Evolutionary conservation across 2,329 filamentous ascomycete species (phyloP).

Genomic region (Neurospora crassa): DNA sequence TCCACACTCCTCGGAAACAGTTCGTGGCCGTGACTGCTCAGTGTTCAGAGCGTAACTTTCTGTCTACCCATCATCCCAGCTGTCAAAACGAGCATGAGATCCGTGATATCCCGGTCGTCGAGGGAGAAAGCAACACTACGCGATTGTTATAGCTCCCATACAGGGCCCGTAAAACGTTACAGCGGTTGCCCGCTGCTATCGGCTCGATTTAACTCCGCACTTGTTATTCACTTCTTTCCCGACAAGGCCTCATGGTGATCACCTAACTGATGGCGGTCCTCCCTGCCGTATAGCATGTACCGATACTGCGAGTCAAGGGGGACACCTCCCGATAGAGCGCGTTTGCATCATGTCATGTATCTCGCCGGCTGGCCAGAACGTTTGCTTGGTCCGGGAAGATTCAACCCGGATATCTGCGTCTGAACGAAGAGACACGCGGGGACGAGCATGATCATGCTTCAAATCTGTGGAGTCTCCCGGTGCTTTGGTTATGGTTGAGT

Average conservation of each 20-base stretch:
- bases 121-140: background rate
- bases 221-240: background rate
- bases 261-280: background rate
- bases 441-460: slow-evolving; percentile 15
- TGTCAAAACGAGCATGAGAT: background rate
- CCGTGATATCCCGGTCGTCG: background rate
- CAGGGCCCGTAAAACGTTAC: background rate
- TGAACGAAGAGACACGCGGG: slow-evolving; percentile 10
- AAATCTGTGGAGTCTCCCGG: slow-evolving; percentile 4
- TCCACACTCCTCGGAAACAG: background rate
- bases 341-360: slow-evolving; percentile 15
- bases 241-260: background rate
- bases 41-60: background rate
- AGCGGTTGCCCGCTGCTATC: background rate
- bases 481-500: slow-evolving; percentile 13
- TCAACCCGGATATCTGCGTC: slow-evolving; percentile 15
- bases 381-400: slow-evolving; percentile 10
- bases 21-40: background rate
- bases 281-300: background rate
- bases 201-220: background rate
- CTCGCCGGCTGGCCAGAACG: slow-evolving; percentile 9
- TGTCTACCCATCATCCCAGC: background rate
- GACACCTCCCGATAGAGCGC: slow-evolving; percentile 5
- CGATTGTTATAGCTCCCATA: background rate
- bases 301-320: background rate